phyloP scores from a whole-genome alignment of 2,329 filamentous ascomycete species.

The Fusarium mundagurra region DNA sequence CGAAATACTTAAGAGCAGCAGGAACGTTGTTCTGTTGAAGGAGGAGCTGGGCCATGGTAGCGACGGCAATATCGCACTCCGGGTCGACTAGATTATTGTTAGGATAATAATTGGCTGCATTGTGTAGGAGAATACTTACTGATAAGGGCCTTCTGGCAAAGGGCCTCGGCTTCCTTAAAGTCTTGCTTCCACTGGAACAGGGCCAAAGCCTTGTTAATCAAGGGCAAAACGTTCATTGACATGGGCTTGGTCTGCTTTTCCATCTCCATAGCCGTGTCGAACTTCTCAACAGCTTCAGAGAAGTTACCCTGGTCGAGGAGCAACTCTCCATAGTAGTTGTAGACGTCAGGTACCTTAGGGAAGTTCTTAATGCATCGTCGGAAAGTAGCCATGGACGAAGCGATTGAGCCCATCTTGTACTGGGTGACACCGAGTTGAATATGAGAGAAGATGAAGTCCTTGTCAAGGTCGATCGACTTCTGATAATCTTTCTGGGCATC shows the following conservation, averaged over 20 bases:
- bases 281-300: conserved; percentile 95
- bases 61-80: conserved; percentile 98
- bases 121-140: conserved; percentile 69
- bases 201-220: conserved; percentile 98
- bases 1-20: conserved; percentile 95
- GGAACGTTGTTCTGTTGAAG: conserved; percentile 98
- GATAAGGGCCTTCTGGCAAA: conserved; percentile 97
- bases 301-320: conserved; percentile 97
- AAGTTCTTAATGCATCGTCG: conserved; percentile 98
- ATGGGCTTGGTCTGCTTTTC: conserved; percentile 94
- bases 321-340: conserved; percentile 99
- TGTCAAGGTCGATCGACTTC: conserved; percentile 97
- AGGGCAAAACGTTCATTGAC: conserved; percentile 95
- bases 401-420: conserved; percentile 99
- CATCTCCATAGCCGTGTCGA: conserved; percentile 98
- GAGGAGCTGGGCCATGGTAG: conserved; percentile 97
- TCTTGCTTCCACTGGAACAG: conserved; percentile 99
- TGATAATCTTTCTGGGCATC: conserved; percentile 98
- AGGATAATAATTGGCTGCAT: conserved; percentile 41
- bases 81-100: conserved; percentile 78
- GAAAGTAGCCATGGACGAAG: conserved; percentile 98
- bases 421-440: conserved; percentile 99
- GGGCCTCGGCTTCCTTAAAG: conserved; percentile 91
- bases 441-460: conserved; percentile 98
- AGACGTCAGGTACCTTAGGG: conserved; percentile 93